Conservation (phyloP, 192 early-diverging fungal species). For the Podila epicladia region DNA sequence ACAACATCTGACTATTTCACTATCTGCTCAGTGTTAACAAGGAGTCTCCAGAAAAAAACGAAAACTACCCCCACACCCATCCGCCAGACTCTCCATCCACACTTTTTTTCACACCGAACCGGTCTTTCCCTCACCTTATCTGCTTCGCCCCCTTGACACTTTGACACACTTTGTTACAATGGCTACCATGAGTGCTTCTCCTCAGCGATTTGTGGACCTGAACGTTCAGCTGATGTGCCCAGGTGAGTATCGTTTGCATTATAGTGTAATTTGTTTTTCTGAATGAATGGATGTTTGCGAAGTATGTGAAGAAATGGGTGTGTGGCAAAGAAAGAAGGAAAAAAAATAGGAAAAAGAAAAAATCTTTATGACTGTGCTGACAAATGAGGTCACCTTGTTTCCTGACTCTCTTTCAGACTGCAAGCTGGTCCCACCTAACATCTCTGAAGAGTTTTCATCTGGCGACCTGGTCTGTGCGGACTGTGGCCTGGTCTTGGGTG, state of each 20-base stretch:
- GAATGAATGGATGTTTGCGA: neutral
- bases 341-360: constrained; percentile 6
- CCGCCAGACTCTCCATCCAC: neutral
- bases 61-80: neutral
- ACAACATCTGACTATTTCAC: constrained; percentile 12
- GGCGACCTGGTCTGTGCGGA: constrained; percentile 93
- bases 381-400: constrained; percentile 18
- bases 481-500: constrained; percentile 88
- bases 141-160: neutral
- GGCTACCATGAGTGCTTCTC: constrained; percentile 30
- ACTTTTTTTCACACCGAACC: constrained; percentile 1
- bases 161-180: constrained; percentile 6
- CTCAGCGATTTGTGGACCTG: constrained; percentile 34
- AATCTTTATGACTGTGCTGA: neutral
- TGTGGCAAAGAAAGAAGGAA: neutral
- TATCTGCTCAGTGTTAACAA: constrained; percentile 4
- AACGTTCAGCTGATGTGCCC: constrained; percentile 47
- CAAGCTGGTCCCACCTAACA: constrained; percentile 77
- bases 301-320: neutral
- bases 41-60: constrained; percentile 7
- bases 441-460: constrained; percentile 90
- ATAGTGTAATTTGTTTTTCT: neutral
- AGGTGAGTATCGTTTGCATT: constrained; percentile 21
- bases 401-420: constrained; percentile 78
- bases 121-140: neutral